Evolutionary conservation across 768 basidiomycete species (phyloP), one percentile per base, ranked within the genome.

Genomic region (Mycena vitilis): DNA sequence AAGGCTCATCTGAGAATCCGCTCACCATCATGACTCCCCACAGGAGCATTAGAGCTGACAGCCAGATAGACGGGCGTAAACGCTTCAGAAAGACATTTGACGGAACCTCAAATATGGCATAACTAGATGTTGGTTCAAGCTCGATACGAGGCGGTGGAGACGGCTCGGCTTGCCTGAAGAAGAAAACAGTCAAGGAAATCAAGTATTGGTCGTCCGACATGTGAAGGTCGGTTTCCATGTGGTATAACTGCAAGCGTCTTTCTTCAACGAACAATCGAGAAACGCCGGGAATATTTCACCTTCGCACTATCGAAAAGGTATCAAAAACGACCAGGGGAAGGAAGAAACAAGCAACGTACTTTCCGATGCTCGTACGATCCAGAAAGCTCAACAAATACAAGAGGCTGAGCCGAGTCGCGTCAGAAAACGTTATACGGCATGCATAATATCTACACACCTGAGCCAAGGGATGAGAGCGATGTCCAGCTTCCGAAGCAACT

Each of bases 11-110:
- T 66, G 44, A 49, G 45, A 37, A 62, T 52, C 57, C 11, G 54
- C 81, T 58, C 61, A 91, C 91, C 92, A 93, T 93, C 82, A 89
- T 88, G 37, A 93, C 71, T 3, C 91, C 92, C 91, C 92, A 93
- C 20, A 87, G 71, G 3, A 92, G 69, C 92, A 95, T 94, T 60
- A 94, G 81, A 34, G 84, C 66, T 7, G 91, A 91, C 7, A 95
- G 80, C 92, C 93, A 94, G 42, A 95, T 77, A 4, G 92, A 93
- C 0, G 93, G 93, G 0, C 91, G 84, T 38, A 93, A 82, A 40
- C 91, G 87, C 75, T 92, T 92, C 58, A 93, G 79, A 75, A 91
- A 88, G 4, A 92, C 78, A 68, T 93, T 92, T 16, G 89, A 91
- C 4, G 93, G 92, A 36, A 92, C 86, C 84, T 93, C 91, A 68